Conservation (phyloP, 2,329 filamentous ascomycete genomes). For the Sporothrix phasma region DNA sequence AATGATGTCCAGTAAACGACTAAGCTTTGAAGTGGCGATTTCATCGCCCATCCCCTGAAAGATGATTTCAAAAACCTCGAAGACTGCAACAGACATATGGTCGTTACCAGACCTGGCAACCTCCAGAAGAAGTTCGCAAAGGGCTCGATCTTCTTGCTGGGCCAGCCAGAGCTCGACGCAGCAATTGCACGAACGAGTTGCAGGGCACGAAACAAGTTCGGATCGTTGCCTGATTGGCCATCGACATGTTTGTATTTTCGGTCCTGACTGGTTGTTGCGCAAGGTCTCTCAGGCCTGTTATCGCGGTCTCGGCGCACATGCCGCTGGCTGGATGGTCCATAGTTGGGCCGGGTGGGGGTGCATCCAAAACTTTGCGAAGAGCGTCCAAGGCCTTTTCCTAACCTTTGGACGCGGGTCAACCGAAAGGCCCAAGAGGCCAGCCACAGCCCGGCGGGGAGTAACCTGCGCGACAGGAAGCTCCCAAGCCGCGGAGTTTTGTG, state of each 20-base stretch:
- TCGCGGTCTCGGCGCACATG: conserved; percentile 87
- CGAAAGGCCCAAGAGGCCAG: conserved; percentile 73
- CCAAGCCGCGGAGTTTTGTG: conserved; percentile 83
- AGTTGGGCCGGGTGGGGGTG: conserved; percentile 80
- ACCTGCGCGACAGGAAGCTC: conserved; percentile 73
- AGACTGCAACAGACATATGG: conserved; percentile 90
- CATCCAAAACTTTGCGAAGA: conserved; percentile 69
- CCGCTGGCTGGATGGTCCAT: conserved; percentile 91
- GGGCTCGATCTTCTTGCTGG: conserved; percentile 85
- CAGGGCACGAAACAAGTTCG: conserved; percentile 79
- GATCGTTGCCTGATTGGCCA: conserved; percentile 54
- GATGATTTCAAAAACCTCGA: conserved; percentile 96
- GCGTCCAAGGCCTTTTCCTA: conserved; percentile 88
- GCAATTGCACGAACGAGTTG: conserved; percentile 89
- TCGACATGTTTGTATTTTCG: conserved; percentile 59
- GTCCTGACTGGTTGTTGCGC: conserved; percentile 51
- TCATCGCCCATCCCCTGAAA: conserved; percentile 89
- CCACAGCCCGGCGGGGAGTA: conserved; percentile 77
- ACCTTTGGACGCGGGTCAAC: conserved; percentile 88
- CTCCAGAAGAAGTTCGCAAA: conserved; percentile 80
- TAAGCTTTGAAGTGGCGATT: conserved; percentile 78
- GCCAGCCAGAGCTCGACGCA: conserved; percentile 82
- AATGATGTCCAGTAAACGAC: conserved; percentile 81
- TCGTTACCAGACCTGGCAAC: conserved; percentile 89
- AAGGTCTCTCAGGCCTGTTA: conserved; percentile 69